These are phyloP conservation scores for Tolypocladium inflatum DNA, from an alignment of 2,329 filamentous ascomycete genomes.

Conservation along the genomic window DNA sequence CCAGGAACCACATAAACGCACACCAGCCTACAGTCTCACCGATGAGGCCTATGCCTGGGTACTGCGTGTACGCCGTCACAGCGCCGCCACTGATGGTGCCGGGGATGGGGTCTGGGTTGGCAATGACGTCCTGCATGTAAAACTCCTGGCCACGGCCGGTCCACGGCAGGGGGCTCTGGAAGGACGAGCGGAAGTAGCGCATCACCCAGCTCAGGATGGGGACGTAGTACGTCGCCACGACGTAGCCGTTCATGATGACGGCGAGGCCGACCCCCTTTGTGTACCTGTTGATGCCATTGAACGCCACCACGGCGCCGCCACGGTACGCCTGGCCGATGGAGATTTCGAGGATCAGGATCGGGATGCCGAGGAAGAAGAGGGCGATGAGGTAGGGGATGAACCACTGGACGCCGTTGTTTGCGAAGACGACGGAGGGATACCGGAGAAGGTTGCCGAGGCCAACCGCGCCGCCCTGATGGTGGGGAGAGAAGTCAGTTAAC, in stretches of 20 bases:
- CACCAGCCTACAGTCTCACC: constrained; percentile 45
- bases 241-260: constrained; percentile 38
- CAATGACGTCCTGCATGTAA: constrained; percentile 32
- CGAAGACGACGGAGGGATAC: constrained; percentile 45
- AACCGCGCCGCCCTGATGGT: constrained; percentile 32
- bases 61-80: constrained; percentile 25
- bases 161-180: constrained; percentile 43
- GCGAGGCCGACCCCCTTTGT: constrained; percentile 41
- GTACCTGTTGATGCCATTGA: constrained; percentile 35
- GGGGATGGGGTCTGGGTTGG: constrained; percentile 5
- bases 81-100: not conserved
- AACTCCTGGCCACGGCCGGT: constrained; percentile 26
- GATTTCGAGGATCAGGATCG: constrained; percentile 42
- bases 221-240: constrained; percentile 43
- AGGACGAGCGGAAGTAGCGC: constrained; percentile 44
- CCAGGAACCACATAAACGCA: constrained; percentile 44
- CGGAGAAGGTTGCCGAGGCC: constrained; percentile 46
- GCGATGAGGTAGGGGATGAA: constrained; percentile 45
- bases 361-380: constrained; percentile 41
- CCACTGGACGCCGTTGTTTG: constrained; percentile 47
- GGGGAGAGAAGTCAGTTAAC: not conserved
- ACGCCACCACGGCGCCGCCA: constrained; percentile 39
- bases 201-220: constrained; percentile 46
- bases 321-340: constrained; percentile 58
- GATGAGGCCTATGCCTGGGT: constrained; percentile 31